Evolutionary conservation across 2,329 filamentous ascomycete genomes (phyloP), one percentile per base, ranked within the genome.

Genomic region (Curvularia sp.): DNA sequence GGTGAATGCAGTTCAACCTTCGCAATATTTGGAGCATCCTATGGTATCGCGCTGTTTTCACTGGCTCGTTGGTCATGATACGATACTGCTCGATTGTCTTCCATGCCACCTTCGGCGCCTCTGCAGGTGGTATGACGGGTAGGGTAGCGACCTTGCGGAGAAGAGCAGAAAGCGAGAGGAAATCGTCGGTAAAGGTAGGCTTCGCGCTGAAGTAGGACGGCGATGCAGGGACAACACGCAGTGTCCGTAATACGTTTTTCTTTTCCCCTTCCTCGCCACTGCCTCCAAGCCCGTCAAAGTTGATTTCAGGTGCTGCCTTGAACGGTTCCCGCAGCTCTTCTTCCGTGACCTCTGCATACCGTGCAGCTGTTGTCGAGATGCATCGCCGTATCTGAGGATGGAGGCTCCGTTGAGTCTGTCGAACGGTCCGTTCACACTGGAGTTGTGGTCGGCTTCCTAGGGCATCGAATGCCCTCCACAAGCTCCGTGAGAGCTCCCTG

Each of bases 161-260:
- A 23, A 98, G 84, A 10, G 85, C 83, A 68, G 92, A 86, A 47
- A 99, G 83, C 45, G 83, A 80, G 65, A 98, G 85, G 68, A 90
- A 86, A 71, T 91, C 86, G 79, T 99, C 95, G 78, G 89, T 95
- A 82, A 97, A 97, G 53, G 85, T 83, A 1, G 93, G 90, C 60
- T 89, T 89, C 51, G 89, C 89, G 51, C 92, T 93, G 81, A 98
- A 99, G 80, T 99, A 99, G n/a, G 94, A 95, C 2, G 92, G 89
- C 34, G 93, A 97, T 25, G 85, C 84, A 19, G 95, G 95, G 34
- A 97, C 81, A 21, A 96, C 82, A 65, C 95, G 91, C 52, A 91
- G 68, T 23, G 67, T 74, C 46, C 66, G 59, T 41, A 81, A 68
- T 3, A 74, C 43, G 19, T 49, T 49, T 18, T 57, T 57, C 49